Evolutionary conservation across 257 asterid genomes (phyloP).

Genomic region (Ligustrum vulgare): DNA sequence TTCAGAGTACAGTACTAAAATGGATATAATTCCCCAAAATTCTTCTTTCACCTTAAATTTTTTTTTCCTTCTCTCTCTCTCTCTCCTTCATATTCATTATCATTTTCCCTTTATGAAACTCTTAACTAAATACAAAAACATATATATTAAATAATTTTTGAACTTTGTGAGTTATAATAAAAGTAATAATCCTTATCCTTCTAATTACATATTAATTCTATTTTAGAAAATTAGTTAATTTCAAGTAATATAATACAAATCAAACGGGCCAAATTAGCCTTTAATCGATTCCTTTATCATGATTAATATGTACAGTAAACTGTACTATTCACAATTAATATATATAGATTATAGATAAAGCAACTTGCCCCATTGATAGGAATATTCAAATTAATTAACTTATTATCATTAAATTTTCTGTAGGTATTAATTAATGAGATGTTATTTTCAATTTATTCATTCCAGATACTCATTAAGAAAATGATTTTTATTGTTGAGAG

Average conservation of each 20-base stretch:
- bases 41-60: too few species aligned
- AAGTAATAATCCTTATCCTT: not conserved
- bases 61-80: too few species aligned
- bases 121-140: not conserved
- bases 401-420: not conserved
- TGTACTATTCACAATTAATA: constrained; percentile 31
- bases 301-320: constrained; percentile 32
- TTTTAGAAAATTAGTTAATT: not conserved
- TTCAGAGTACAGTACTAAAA: not conserved
- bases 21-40: not conserved
- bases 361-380: constrained; percentile 26
- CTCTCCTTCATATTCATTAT: not conserved
- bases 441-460: constrained; percentile 24
- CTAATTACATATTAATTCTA: not conserved
- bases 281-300: constrained; percentile 37
- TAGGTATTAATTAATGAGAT: constrained; percentile 5
- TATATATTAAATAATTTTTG: too few species aligned
- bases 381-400: not conserved
- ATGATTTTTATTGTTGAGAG: constrained; percentile 30
- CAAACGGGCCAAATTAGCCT: constrained; percentile 28
- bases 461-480: constrained; percentile 20
- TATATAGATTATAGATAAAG: not conserved
- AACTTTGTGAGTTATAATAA: not conserved
- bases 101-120: not conserved
- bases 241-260: not conserved